Conservation (phyloP, 139 green algal genomes). For the Chlorokybus atmophyticus region DNA sequence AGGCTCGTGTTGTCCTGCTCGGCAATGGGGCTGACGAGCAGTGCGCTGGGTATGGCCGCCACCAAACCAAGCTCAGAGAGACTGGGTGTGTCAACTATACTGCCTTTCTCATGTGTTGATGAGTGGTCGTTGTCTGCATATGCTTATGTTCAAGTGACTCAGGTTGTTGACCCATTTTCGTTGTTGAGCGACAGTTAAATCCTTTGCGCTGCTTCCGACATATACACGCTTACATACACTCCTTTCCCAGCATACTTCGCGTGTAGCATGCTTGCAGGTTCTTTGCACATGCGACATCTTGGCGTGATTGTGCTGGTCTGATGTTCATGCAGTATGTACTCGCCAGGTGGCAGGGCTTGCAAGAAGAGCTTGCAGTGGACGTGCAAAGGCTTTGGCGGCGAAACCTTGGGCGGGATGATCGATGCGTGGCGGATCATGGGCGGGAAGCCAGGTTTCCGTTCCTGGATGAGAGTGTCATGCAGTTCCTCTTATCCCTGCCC, state of each 20-base stretch:
- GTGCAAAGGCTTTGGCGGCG: slow-evolving; percentile 69
- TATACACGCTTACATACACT: no score
- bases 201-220: no score
- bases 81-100: slow-evolving; percentile 20
- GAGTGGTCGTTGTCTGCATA: no score
- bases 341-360: slow-evolving; percentile 26
- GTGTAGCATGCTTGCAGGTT: no score
- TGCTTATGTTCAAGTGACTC: no score
- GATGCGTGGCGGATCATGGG: slow-evolving; percentile 64
- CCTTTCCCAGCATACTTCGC: no score
- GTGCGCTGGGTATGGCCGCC: slow-evolving; percentile 77
- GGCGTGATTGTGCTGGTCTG: no score
- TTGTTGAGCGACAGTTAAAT: no score
- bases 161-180: no score
- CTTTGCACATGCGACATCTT: no score
- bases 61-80: slow-evolving; percentile 55
- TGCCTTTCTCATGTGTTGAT: no score
- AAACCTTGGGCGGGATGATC: slow-evolving; percentile 86
- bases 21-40: slow-evolving; percentile 90
- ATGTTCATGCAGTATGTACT: no score
- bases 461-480: slow-evolving; percentile 69
- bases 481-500: slow-evolving; percentile 27
- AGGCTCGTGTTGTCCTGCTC: slow-evolving; percentile 69
- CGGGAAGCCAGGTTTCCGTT: slow-evolving; percentile 50
- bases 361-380: slow-evolving; percentile 65